These are phyloP conservation scores for Tricholoma flavovirens DNA, from an alignment of 768 basidiomycete species.

Conservation along the genomic window DNA sequence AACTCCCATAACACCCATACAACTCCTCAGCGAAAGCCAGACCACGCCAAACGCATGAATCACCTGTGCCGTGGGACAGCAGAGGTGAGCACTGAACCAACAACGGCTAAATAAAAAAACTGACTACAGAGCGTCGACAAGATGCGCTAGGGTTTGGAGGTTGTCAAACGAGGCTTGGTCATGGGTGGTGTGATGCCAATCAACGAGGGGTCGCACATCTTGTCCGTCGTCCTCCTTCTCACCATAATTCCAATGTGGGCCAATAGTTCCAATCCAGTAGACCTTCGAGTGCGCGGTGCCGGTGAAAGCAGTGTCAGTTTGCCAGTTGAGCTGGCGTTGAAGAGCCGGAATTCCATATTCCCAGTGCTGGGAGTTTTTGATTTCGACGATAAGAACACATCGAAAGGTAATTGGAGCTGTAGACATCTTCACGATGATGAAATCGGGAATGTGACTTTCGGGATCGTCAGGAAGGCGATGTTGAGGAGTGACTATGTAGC, in stretches of 20 bases:
- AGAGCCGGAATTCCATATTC: constrained; percentile 8
- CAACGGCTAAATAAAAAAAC: not conserved
- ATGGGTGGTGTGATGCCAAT: constrained; percentile 13
- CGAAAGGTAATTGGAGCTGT: constrained; percentile 12
- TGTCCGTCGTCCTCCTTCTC: constrained; percentile 14
- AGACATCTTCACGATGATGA: constrained; percentile 14
- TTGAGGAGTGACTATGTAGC: constrained; percentile 10
- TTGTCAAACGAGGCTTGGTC: constrained; percentile 4
- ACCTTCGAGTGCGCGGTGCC: constrained; percentile 12
- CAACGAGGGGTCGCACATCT: constrained; percentile 11
- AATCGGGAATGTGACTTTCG: constrained; percentile 3
- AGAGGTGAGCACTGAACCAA: not conserved
- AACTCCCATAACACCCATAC: not conserved
- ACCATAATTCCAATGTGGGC: constrained; percentile 18
- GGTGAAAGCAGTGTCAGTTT: constrained; percentile 13
- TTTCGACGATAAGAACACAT: constrained; percentile 14
- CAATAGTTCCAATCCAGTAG: constrained; percentile 17
- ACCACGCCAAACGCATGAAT: not conserved
- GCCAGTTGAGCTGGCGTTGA: constrained; percentile 8
- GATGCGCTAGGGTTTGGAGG: not conserved
- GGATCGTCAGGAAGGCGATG: constrained; percentile 9
- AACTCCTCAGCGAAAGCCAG: not conserved
- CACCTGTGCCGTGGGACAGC: not conserved
- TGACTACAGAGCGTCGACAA: constrained; percentile 1
- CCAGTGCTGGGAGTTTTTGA: constrained; percentile 16